Evolutionary conservation across 2,329 filamentous ascomycete genomes (phyloP).

Genomic region (Magnaporthiopsis incrustans): DNA sequence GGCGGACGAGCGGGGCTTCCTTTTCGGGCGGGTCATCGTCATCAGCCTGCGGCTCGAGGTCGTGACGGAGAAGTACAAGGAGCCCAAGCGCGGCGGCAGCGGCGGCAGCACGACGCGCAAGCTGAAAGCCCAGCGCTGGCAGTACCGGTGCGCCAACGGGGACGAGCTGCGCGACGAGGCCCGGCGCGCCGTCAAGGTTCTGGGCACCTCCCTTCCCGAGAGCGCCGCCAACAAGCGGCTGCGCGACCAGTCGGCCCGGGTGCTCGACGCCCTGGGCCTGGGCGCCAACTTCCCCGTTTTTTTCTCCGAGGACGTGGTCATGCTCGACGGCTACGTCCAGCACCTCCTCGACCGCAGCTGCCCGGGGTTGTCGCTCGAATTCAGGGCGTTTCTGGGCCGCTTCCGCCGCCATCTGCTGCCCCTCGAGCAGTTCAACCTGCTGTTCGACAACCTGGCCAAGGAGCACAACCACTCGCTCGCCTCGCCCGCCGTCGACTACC

Average conservation of each 20-base stretch:
- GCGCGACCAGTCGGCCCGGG: neutral
- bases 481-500: neutral
- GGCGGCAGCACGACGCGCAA: neutral
- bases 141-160: neutral
- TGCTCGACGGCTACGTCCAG: constrained; percentile 2
- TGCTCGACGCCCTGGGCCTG: neutral
- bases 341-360: neutral
- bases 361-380: neutral
- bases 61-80: neutral
- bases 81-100: neutral
- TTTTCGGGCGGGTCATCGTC: constrained; percentile 3
- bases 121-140: neutral
- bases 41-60: constrained; percentile 2
- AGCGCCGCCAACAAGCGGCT: neutral
- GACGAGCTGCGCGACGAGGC: constrained; percentile 1
- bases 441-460: neutral
- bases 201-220: neutral
- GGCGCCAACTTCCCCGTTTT: neutral
- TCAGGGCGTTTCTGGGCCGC: neutral
- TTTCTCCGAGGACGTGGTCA: constrained; percentile 5
- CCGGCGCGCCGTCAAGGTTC: neutral
- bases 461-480: neutral
- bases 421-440: constrained; percentile 2
- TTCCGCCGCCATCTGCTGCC: constrained; percentile 1
- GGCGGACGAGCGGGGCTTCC: constrained; percentile 2